phyloP scores from a whole-genome alignment of 1,139 yeast genomes.

The Geotrichum citri-aurantii region DNA sequence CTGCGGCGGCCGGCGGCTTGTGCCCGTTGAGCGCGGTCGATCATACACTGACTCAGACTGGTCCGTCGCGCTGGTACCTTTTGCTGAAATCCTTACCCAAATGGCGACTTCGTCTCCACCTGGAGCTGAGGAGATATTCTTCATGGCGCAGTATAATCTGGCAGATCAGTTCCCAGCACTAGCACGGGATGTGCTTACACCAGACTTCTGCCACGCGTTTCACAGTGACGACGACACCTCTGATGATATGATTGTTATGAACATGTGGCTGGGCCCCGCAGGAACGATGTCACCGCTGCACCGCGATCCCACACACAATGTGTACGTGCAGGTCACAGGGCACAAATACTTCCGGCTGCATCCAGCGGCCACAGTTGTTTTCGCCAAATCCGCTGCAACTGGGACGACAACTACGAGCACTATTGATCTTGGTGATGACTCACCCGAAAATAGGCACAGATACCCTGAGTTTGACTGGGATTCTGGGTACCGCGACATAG shows the following conservation, averaged over 20 bases:
- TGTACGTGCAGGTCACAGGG: constrained; percentile 29
- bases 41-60: constrained; percentile 23
- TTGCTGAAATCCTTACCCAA: constrained; percentile 19
- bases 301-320: constrained; percentile 25
- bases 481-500: constrained; percentile 22
- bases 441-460: constrained; percentile 15
- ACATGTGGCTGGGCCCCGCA: constrained; percentile 29
- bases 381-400: constrained; percentile 8
- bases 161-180: constrained; percentile 23
- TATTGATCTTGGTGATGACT: constrained; percentile 21
- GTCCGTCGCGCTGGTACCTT: constrained; percentile 22
- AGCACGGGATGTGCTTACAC: constrained; percentile 22
- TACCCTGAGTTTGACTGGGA: constrained; percentile 27
- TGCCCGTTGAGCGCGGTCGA: constrained; percentile 28
- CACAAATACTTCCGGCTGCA: constrained; percentile 27
- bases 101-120: constrained; percentile 9
- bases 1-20: constrained; percentile 24
- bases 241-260: constrained; percentile 13
- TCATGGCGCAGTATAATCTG: constrained; percentile 26
- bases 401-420: constrained; percentile 25
- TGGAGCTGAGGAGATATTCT: constrained; percentile 9
- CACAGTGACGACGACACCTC: background rate
- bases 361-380: constrained; percentile 19
- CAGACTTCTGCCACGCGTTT: constrained; percentile 21
- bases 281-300: constrained; percentile 30